A percentile compares a stretch with the other conserved stretches of the same genome.
Conservation (phyloP, 1,284 basidiomycete species). For the Puccinia triticina region DNA sequence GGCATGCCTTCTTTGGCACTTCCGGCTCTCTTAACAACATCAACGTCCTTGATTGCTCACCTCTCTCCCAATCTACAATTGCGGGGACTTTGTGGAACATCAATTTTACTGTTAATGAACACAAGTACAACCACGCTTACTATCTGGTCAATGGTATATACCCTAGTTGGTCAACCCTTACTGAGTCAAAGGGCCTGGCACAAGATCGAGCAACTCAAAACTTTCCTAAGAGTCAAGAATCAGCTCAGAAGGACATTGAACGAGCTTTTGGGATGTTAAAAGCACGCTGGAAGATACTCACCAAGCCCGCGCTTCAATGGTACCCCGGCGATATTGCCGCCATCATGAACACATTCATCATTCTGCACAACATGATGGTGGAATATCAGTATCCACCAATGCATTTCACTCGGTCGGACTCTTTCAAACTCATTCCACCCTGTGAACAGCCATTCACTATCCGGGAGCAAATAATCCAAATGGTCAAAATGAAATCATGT, state of each 20-base stretch:
- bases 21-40: neutral
- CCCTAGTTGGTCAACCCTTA: no score
- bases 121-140: no score
- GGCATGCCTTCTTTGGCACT: neutral
- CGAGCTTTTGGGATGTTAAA: no score
- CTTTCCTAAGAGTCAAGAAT: no score
- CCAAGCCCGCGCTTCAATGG: neutral
- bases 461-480: neutral
- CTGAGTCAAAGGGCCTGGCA: no score
- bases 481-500: neutral
- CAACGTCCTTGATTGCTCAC: neutral
- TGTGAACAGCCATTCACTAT: neutral
- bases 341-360: neutral
- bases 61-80: no score
- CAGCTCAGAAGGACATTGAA: no score
- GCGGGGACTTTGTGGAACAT: no score
- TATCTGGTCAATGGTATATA: no score
- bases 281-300: no score
- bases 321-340: neutral
- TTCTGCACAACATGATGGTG: slow-evolving; percentile 5
- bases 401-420: neutral
- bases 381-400: neutral
- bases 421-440: neutral
- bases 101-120: no score
- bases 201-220: no score